These are phyloP conservation scores for Westerdykella ornata DNA, from an alignment of 2,329 filamentous ascomycete genomes.

Conservation along the genomic window DNA sequence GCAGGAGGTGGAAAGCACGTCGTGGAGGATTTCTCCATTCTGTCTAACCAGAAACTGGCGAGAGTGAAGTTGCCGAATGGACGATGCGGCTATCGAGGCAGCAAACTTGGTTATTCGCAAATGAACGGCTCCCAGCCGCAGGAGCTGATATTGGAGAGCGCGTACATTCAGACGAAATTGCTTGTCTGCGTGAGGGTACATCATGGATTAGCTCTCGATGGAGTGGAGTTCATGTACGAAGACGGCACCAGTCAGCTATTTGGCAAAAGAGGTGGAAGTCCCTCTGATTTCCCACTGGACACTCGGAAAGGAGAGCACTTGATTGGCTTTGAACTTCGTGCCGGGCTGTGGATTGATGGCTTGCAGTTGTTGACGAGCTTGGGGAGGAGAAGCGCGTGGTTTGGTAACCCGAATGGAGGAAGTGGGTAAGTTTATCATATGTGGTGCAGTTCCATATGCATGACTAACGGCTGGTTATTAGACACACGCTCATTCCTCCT, in stretches of 20 bases:
- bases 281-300: conserved; percentile 73
- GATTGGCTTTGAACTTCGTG: conserved; percentile 75
- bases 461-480: conserved; percentile 38
- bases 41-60: conserved; percentile 61
- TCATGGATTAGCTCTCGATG: conserved; percentile 69
- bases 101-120: conserved; percentile 64
- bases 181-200: conserved; percentile 70
- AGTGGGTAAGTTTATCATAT: conserved; percentile 60
- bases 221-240: conserved; percentile 89
- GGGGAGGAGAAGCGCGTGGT: conserved; percentile 78
- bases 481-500: conserved; percentile 82
- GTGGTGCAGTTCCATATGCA: conserved; percentile 5
- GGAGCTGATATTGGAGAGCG: conserved; percentile 68
- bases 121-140: conserved; percentile 64
- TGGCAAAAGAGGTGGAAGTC: conserved; percentile 68
- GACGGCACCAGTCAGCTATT: conserved; percentile 79
- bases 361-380: conserved; percentile 84
- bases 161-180: conserved; percentile 58
- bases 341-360: conserved; percentile 77
- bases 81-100: conserved; percentile 68
- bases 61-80: conserved; percentile 68
- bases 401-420: conserved; percentile 73
- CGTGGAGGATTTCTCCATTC: conserved; percentile 66
- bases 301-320: conserved; percentile 78
- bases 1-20: conserved; percentile 66